Evolutionary conservation across 345 rosid species (phyloP).

Genomic region (Toxicodendron radicans): DNA sequence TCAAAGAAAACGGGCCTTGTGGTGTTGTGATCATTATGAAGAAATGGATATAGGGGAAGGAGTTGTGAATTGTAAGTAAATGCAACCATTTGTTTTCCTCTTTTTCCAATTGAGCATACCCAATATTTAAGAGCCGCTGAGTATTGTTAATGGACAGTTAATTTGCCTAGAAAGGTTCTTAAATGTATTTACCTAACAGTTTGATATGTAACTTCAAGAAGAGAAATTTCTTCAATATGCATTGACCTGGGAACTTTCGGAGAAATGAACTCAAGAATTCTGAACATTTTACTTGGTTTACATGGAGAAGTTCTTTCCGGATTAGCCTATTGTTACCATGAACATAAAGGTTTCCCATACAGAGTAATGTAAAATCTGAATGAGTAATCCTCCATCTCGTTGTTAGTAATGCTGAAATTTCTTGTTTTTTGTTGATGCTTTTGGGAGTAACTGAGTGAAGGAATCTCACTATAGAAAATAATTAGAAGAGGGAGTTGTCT

Average conservation of each 20-base stretch:
- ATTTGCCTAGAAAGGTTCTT: not conserved
- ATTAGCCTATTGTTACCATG: not conserved
- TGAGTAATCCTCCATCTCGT: not conserved
- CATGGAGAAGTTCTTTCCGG: not conserved
- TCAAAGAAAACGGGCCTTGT: not conserved
- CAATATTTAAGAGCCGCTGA: not conserved
- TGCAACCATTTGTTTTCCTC: not conserved
- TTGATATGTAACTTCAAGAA: not conserved
- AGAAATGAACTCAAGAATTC: not conserved
- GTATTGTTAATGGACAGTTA: not conserved
- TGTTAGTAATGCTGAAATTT: not conserved
- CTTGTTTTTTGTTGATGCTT: not conserved
- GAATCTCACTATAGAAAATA: not conserved
- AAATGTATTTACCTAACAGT: no score
- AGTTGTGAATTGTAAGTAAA: conserved; percentile 11
- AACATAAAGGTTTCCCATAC: not conserved
- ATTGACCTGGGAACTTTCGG: not conserved
- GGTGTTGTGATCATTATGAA: not conserved
- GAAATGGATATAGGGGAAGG: not conserved
- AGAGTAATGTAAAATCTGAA: not conserved
- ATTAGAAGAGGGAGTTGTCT: not conserved
- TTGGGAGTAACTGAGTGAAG: not conserved
- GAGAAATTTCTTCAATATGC: not conserved
- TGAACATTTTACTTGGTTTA: not conserved
- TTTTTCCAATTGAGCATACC: not conserved